Conservation (phyloP, 257 asterid species). For the Solanum raphanifolium region DNA sequence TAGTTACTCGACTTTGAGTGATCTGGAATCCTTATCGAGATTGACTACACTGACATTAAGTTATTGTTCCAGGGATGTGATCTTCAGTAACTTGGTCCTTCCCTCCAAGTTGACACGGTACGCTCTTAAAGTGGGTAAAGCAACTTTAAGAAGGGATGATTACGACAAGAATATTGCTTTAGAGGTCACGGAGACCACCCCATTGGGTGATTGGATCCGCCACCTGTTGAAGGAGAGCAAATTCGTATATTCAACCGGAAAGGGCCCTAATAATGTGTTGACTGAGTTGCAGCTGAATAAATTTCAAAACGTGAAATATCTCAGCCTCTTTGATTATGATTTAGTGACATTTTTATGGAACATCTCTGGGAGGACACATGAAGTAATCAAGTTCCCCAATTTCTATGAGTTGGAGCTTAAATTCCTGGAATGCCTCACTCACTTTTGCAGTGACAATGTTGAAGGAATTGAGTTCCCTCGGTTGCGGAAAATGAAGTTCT, state of each 20-base stretch:
- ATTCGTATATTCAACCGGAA: fast-evolving
- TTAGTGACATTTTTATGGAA: background rate
- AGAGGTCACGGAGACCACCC: background rate
- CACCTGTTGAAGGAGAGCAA: background rate
- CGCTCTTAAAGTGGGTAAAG: background rate
- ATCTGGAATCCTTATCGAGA: background rate
- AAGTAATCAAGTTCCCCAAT: background rate
- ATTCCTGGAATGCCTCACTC: background rate
- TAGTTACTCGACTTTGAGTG: background rate
- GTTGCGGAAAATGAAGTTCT: fast-evolving
- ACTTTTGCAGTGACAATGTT: background rate
- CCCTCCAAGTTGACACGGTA: background rate
- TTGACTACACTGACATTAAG: background rate
- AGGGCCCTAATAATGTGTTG: background rate
- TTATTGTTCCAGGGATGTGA: background rate
- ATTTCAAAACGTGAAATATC: background rate
- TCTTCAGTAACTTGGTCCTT: background rate
- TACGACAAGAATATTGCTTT: background rate
- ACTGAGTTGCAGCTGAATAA: background rate
- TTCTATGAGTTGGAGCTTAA: fast-evolving
- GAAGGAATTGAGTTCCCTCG: background rate
- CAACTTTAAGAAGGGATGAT: fast-evolving
- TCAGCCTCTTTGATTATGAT: fast-evolving
- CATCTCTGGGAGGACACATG: background rate
- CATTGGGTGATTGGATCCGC: background rate